phyloP scores from a whole-genome alignment of 2,329 filamentous ascomycete species.

The Sphaerulina musiva region DNA sequence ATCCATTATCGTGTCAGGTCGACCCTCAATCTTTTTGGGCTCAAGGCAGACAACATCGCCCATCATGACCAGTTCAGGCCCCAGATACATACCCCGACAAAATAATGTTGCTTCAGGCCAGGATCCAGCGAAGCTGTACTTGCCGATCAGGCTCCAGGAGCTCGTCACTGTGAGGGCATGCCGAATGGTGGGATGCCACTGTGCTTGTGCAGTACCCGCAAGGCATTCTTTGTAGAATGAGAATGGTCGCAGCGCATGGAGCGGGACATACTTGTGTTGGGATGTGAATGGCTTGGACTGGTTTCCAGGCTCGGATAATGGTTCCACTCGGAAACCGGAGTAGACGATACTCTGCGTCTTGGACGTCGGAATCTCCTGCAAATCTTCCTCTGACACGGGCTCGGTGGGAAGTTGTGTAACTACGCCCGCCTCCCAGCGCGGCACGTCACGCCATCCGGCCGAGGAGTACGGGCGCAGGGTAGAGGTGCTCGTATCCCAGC shows the following conservation, averaged over 20 bases:
- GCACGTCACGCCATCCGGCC: slow-evolving; percentile 23
- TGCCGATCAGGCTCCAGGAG: slow-evolving; percentile 49
- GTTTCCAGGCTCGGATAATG: slow-evolving; percentile 44
- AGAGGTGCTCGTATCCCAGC: slow-evolving; percentile 24
- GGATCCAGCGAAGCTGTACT: slow-evolving; percentile 46
- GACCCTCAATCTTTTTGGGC: slow-evolving; percentile 19
- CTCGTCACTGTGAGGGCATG: slow-evolving; percentile 50
- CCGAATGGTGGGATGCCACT: slow-evolving; percentile 49
- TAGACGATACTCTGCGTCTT: slow-evolving; percentile 41
- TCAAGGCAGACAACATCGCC: slow-evolving; percentile 51
- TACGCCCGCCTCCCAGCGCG: slow-evolving; percentile 53
- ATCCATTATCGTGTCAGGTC: slow-evolving; percentile 39
- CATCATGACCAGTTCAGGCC: slow-evolving; percentile 49
- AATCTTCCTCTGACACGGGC: slow-evolving; percentile 40
- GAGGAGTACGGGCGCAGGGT: slow-evolving; percentile 22
- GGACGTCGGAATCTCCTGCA: slow-evolving; percentile 39
- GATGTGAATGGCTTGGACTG: slow-evolving; percentile 47
- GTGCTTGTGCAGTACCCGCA: slow-evolving; percentile 33
- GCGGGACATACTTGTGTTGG: slow-evolving; percentile 50
- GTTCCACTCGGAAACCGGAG: slow-evolving; percentile 53
- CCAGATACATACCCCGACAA: slow-evolving; percentile 50
- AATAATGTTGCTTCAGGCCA: slow-evolving; percentile 52
- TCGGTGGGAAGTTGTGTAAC: slow-evolving; percentile 48
- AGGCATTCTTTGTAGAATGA: slow-evolving; percentile 49
- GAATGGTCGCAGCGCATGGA: slow-evolving; percentile 52